Evolutionary conservation across 331 rosid species (phyloP).

Genomic region (Phaseolus coccineus): DNA sequence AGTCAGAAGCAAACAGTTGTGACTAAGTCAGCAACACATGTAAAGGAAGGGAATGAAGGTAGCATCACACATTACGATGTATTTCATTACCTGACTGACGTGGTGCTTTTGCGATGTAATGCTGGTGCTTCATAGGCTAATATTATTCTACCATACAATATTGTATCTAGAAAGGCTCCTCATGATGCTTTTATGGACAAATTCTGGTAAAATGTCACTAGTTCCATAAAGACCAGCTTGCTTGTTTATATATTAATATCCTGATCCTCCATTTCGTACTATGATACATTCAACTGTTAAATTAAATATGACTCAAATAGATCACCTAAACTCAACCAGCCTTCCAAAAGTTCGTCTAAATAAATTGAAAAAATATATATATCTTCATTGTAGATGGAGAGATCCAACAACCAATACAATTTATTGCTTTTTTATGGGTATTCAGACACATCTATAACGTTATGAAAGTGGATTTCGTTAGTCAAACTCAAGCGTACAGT

Average conservation of each 20-base stretch:
- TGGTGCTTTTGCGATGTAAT: background rate
- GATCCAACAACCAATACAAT: slow-evolving; percentile 46
- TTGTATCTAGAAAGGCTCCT: slow-evolving; percentile 5
- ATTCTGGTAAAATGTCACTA: background rate
- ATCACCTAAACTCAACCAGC: slow-evolving; percentile 43
- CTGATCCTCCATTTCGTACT: slow-evolving; percentile 6
- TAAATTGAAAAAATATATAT: background rate
- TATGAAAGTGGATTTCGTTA: slow-evolving; percentile 9
- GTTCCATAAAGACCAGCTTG: slow-evolving; percentile 24
- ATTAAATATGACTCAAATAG: slow-evolving; percentile 16
- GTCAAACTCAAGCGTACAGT: slow-evolving; percentile 52
- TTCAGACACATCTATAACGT: slow-evolving; percentile 33
- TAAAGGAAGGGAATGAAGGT: slow-evolving; percentile 6
- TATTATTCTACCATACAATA: background rate
- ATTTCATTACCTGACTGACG: slow-evolving; percentile 8
- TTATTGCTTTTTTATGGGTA: slow-evolving; percentile 46
- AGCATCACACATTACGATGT: slow-evolving; percentile 10
- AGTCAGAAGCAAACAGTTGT: background rate
- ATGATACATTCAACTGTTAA: slow-evolving; percentile 8
- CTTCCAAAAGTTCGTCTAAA: slow-evolving; percentile 1
- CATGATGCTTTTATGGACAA: background rate
- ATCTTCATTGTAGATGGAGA: slow-evolving; percentile 36
- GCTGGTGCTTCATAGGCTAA: background rate
- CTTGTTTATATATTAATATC: slow-evolving; percentile 2
- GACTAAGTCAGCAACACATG: slow-evolving; percentile 22